Base-by-base conservation (phyloP, 176 grass and related monocot species). In the Calamus simplicifolius region DNA sequence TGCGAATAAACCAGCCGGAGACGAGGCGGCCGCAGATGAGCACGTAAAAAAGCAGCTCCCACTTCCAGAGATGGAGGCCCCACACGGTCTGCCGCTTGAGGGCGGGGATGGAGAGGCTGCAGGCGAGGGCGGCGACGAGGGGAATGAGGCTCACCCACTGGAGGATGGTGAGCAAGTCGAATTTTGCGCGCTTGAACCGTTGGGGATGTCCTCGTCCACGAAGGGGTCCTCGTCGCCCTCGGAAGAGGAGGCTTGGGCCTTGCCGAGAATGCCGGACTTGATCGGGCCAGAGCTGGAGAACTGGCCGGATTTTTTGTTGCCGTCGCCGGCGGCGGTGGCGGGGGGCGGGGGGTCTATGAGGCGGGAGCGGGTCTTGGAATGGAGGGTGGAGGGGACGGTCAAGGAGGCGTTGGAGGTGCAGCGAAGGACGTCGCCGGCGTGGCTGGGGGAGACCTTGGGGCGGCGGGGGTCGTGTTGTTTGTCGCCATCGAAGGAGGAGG, bases 1-100 rank as follows among this genome's bases (percentile, higher is more conserved):
- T 71, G 57, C 81, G 87, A 67, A 93, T 73, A 12, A 85, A 50
- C 94, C 88, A 98, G 19, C 88, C 94, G 18, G 88, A 92, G 18
- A 98, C 94, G 31, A 98, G 88, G 51, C 84, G 78, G 29, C 94
- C 94, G 52, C 87, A 93, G 75, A 98, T 98, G 65, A 98, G 78
- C 54, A 88, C 84, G 63, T 89, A 73, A 23, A 89, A 63, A 14
- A 98, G 79, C 7, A 98, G 65, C 59, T 85, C 81, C 94, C 94
- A 98, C 29, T 98, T 98, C 94, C 94, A 98, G 49, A 98, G 70
- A 35, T 80, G 93, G 52, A 98, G 93, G 3, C 82, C 82, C 35
- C 76, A 85, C 25, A 85, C 5, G 62, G 63, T 80, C 66, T 85
- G 80, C 27, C 10, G 43, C 1, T 68, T 16, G 4, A 98, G 67